Base-by-base conservation (phyloP, 805 yeast species). In the Sugiyamaella valdiviana region DNA sequence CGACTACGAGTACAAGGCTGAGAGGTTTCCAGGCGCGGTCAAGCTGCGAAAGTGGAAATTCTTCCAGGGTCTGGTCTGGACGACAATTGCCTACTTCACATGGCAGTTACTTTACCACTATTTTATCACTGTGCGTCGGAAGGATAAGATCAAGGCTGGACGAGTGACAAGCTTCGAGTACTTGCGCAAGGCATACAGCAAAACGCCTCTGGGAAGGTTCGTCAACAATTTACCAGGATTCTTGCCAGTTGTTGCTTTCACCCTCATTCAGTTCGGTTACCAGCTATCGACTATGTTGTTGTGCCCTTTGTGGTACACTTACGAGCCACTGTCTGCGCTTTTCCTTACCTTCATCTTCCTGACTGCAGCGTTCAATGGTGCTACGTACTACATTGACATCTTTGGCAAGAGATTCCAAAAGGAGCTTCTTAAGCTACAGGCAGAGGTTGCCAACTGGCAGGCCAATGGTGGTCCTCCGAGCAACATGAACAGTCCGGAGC, bases 81-180 rank as follows among this genome's bases (percentile, higher is more conserved):
- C 98, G 0, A 84, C 95, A 0, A 60, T 86, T 16, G 80, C 85
- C 58, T 91, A 91, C 63, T 76, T 90, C 54, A 67, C 85, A 7
- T 91, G 99, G 99, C 99, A 93, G 69, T 76, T 82, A 0, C 65
- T 80, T 9, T 91, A 91, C 66, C 97, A 90, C 66, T 88, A 87
- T 66, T 91, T 91, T 67, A 91, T 91, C 59, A 90, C 97, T 1
- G 77, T 90, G 50, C 78, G 79, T 46, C 74, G 81, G 46, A 82
- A 86, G 32, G 85, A 84, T 45, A 80, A 89, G 69, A 91, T 91
- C 56, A 81, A 81, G 61, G 79, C 84, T 3, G 98, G 98, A 0
- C 76, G 84, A 54, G 85, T 82, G 19, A 91, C 97, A 0, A 85
- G 95, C 12, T 91, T 91, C 65, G 88, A 86, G 51, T 86, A 82